phyloP scores from a whole-genome alignment of 345 rosid genomes.

The Gynandropsis gynandra region DNA sequence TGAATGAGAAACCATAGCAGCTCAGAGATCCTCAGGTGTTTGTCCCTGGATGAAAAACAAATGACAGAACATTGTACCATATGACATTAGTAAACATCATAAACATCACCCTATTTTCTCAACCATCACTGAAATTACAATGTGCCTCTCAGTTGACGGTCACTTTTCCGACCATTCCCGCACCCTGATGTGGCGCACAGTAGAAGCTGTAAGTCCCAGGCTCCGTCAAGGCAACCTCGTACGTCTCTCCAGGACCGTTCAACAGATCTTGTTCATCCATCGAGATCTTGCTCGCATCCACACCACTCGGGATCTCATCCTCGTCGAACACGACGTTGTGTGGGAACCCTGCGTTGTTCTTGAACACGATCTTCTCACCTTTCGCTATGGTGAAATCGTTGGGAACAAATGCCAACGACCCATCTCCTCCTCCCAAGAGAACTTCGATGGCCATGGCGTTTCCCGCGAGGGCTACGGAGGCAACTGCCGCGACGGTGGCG shows the following conservation, averaged over 20 bases:
- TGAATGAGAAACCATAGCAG: too few relatives aligned
- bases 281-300: constrained; percentile 68
- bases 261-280: constrained; percentile 63
- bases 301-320: constrained; percentile 80
- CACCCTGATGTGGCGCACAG: constrained; percentile 90
- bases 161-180: constrained; percentile 84
- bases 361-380: constrained; percentile 87
- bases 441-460: constrained; percentile 75
- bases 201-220: constrained; percentile 72
- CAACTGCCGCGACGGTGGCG: background rate
- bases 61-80: too few relatives aligned
- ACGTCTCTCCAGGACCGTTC: constrained; percentile 66
- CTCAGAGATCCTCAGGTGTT: too few relatives aligned
- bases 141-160: constrained; percentile 50
- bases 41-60: too few relatives aligned
- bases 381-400: constrained; percentile 39
- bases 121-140: too few relatives aligned
- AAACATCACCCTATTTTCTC: too few relatives aligned
- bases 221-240: constrained; percentile 52
- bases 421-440: constrained; percentile 62
- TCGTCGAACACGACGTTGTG: constrained; percentile 87
- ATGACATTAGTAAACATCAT: too few relatives aligned
- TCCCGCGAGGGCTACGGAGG: constrained; percentile 47
- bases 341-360: constrained; percentile 88
- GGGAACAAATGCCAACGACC: constrained; percentile 63